Evolutionary conservation across 2,329 filamentous ascomycete genomes (phyloP), one percentile per base, ranked within the genome.

Genomic region (Aspergillus pseudoviridinutans): DNA sequence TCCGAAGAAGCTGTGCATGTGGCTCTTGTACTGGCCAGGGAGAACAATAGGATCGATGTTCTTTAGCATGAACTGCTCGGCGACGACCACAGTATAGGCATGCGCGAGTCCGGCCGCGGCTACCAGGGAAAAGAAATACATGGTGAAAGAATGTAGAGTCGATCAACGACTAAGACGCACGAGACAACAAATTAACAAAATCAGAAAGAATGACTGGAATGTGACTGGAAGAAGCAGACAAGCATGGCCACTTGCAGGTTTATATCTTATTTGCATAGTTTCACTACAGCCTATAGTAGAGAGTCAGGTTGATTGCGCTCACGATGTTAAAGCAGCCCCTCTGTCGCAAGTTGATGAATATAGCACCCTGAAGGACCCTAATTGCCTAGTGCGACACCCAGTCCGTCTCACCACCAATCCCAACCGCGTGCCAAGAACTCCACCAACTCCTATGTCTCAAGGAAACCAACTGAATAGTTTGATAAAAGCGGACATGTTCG

Each of bases 1-100:
- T 5, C 62, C 62, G 27, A 64, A 64, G 53, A 64, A 63, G 55
- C 58, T 63, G 55, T 64, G 62, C 61, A 64, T 64, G 42, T 64
- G 62, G 38, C 56, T 59, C 1, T 47, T 60, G 51, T 64, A 64
- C 20, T 58, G 32, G 1, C 61, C 62, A 1, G 61, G 62, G 3
- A 56, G 20, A 2, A 64, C 55, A 22, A 64, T 56, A 2, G 61
- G 53, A 22, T 64, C 62, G 17, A 64, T 62, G 51, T 64, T 64
- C 42, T 64, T 64, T 46, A 49, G 47, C 62, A 64, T 64, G 49
- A 64, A 57, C 7, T 38, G 32, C 32, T 38, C 32, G 5, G 32
- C 32, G 14, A 17, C 14, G 32, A 38, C 32, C 14, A 38, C 14
- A 3, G 32, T 38, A 2, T 38, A 38, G 32, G 32, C 32, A 17